phyloP scores from a whole-genome alignment of 2,329 filamentous ascomycete genomes.

The Neopestalotiopsis clavispora region DNA sequence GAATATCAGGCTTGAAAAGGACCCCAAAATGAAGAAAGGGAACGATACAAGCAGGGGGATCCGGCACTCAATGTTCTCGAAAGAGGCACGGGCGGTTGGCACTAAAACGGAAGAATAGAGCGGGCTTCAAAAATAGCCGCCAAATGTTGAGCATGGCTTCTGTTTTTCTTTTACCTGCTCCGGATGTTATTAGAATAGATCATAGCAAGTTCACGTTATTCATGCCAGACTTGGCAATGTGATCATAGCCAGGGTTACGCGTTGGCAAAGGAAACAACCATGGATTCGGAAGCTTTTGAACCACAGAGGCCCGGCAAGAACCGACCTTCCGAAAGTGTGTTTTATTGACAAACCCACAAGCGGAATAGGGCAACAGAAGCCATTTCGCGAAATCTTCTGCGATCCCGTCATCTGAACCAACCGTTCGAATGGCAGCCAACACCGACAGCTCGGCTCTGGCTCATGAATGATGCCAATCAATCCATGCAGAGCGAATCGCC shows the following conservation, averaged over 20 bases:
- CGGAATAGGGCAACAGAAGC: neutral
- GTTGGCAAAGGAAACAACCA: neutral
- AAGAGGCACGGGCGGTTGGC: neutral
- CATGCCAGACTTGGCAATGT: conserved; percentile 14
- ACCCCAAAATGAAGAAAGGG: neutral
- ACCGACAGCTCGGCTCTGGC: neutral
- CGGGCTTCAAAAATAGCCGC: neutral
- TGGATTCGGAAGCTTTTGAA: conserved; percentile 5
- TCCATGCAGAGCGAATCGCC: neutral
- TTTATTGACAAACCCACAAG: neutral
- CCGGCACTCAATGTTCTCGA: neutral
- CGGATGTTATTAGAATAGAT: neutral
- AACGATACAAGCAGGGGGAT: neutral
- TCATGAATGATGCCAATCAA: neutral
- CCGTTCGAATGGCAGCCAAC: neutral
- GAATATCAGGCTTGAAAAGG: neutral
- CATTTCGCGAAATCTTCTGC: neutral
- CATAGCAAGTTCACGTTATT: neutral
- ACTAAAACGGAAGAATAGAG: neutral
- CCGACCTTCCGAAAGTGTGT: conserved; percentile 15
- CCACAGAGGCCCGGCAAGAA: neutral
- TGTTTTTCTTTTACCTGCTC: neutral
- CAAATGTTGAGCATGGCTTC: neutral
- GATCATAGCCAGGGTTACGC: conserved; percentile 2
- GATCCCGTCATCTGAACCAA: neutral